phyloP scores from a whole-genome alignment of 345 rosid species.

The Gossypium mustelinum region DNA sequence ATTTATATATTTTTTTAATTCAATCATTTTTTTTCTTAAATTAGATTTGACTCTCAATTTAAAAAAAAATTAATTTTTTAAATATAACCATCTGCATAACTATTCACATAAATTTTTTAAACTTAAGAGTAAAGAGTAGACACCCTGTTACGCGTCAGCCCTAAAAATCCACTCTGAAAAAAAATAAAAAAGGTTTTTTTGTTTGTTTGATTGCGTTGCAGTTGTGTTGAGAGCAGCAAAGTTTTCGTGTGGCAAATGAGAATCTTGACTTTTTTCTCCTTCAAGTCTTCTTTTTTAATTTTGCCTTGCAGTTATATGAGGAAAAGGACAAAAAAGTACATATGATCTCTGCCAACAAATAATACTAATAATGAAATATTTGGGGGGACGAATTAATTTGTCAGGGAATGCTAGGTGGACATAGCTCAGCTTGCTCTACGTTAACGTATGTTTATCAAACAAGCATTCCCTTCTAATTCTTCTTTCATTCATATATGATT shows the following conservation, averaged over 20 bases:
- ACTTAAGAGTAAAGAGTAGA: neutral
- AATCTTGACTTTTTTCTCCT: constrained; percentile 11
- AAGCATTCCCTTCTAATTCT: no score
- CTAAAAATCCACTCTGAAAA: neutral
- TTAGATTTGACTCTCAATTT: accelerated
- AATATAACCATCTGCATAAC: accelerated
- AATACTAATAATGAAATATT: constrained; percentile 12
- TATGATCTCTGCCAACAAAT: neutral
- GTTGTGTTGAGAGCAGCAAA: neutral
- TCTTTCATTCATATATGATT: no score
- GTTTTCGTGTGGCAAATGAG: constrained; percentile 25
- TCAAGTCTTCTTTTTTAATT: neutral
- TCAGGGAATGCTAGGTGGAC: constrained; percentile 20
- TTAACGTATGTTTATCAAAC: neutral
- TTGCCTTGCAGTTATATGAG: neutral
- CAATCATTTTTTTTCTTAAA: no score
- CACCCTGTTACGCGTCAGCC: constrained; percentile 16
- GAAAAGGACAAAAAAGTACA: constrained; percentile 16
- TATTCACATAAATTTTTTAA: no score
- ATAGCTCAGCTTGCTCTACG: constrained; percentile 12
- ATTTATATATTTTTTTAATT: accelerated
- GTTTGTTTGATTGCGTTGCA: constrained; percentile 13
- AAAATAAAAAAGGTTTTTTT: no score
- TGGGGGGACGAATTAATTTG: neutral
- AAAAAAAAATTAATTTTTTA: no score